phyloP scores from a whole-genome alignment of 306 rosid genomes.

The Cicer arietinum region DNA sequence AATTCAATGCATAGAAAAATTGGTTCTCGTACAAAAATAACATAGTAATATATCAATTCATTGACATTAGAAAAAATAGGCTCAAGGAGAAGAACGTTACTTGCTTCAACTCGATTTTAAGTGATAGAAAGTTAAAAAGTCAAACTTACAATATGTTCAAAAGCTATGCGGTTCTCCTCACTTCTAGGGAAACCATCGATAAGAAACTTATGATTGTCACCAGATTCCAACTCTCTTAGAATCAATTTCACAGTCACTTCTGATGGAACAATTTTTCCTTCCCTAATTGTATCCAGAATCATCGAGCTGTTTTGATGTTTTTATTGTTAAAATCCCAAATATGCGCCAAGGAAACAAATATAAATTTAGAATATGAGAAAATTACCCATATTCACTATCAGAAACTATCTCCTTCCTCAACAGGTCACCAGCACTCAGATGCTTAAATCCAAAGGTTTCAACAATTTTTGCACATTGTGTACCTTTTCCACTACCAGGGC shows the following conservation, averaged over 20 bases:
- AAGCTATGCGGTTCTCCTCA: conserved; percentile 87
- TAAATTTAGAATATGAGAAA: conserved; percentile 35
- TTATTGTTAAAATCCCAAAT: conserved; percentile 39
- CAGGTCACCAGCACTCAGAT: conserved; percentile 96
- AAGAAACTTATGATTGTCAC: conserved; percentile 69
- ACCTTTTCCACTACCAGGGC: conserved; percentile 97
- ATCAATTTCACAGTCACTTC: conserved; percentile 78
- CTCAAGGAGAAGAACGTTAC: neutral
- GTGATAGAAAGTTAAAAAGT: conserved; percentile 29
- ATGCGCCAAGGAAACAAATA: conserved; percentile 23
- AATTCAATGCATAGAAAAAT: neutral
- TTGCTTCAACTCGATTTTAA: conserved; percentile 19
- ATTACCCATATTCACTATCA: conserved; percentile 75
- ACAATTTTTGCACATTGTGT: conserved; percentile 90
- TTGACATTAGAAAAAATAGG: conserved; percentile 17
- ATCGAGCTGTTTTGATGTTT: conserved; percentile 62
- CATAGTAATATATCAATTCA: conserved; percentile 26
- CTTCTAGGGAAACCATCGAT: conserved; percentile 95
- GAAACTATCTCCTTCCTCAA: conserved; percentile 82
- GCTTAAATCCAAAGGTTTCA: conserved; percentile 80
- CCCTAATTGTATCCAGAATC: conserved; percentile 75
- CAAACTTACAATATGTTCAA: conserved; percentile 78
- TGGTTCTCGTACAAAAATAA: conserved; percentile 30
- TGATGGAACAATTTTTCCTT: conserved; percentile 94
- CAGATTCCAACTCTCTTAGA: conserved; percentile 77